Base-by-base conservation (phyloP, 768 basidiomycete species). In the Candolleomyces efflorescens region DNA sequence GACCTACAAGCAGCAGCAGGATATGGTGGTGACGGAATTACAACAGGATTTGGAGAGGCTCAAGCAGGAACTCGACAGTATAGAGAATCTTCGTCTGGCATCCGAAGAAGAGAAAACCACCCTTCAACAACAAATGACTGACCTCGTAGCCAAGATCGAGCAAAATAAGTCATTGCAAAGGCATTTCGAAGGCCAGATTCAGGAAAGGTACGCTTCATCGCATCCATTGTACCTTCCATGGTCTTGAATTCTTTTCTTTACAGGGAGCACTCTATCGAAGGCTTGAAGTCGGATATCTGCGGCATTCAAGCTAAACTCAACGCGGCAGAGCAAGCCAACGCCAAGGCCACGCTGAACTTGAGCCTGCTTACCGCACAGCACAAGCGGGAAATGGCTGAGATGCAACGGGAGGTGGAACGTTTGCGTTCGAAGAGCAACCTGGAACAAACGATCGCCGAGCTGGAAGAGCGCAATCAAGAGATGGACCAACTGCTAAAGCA, bases 401-500 rank as follows among this genome's bases (percentile, higher is more conserved):
- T 90, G 32, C 82, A 82, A 45, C 77, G 77, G 2, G 83, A 90
- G 64, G 65, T 91, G 13, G 69, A 75, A 3, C 69, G 73, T 38
- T 71, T 88, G 9, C 78, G 76, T 59, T 75, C 81, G 5, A 76
- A 78, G 55, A 82, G 84, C 3, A 79, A 83, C 58, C 75, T 89
- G 24, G 80, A 82, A 56, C 73, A 78, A 5, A 78, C 76, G 18
- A 66, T 91, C 9, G 71, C 71, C 2, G 84, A 87, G 56, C 74
- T 92, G 38, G 80, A 86, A 65, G 87, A 89, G 65, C 82, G 81
- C 61, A 88, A 85, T 63, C 78, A 74, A 37, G 88, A 91, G 67
- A 86, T 91, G 85, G 90, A 92, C 62, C 83, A 84, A 46, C 73
- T 90, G 45, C 72, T 92, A 45, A 78, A 78, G 56, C 75, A 71